Percentiles rank a stretch among this genome's conserved stretches.
Evolutionary conservation across 1,284 basidiomycete species (phyloP).

Genomic region (Microbotryomycetes sp.): DNA sequence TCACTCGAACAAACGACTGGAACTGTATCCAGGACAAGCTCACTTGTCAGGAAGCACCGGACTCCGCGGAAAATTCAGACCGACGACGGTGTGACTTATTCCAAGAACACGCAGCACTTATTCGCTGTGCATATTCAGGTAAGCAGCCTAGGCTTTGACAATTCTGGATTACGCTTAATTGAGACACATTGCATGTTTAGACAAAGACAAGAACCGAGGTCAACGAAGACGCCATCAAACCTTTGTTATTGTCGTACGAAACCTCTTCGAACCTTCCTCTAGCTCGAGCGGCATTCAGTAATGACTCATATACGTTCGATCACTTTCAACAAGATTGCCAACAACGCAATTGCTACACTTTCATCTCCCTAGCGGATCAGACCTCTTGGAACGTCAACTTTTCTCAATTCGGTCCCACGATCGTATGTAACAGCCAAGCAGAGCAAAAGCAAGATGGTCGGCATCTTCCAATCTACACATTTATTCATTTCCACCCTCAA

Average conservation of each 20-base stretch:
- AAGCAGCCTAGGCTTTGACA: too few species aligned
- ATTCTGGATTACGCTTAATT: background rate
- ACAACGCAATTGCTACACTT: background rate
- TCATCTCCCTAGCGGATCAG: background rate
- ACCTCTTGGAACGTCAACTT: background rate
- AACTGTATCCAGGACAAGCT: background rate
- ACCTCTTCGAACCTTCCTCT: background rate
- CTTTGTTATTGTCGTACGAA: background rate
- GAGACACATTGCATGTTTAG: background rate
- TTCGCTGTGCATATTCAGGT: slow-evolving; percentile 3
- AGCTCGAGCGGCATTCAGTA: background rate
- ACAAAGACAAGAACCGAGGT: background rate
- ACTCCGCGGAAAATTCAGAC: background rate
- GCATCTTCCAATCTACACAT: slow-evolving; percentile 3
- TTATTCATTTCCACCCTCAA: slow-evolving; percentile 8
- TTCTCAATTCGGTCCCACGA: background rate
- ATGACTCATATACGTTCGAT: background rate
- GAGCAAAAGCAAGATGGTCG: background rate
- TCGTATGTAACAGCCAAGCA: background rate
- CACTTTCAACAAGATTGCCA: slow-evolving; percentile 2
- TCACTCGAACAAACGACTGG: too few species aligned
- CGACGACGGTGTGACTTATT: background rate
- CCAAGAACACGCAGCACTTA: slow-evolving; percentile 1
- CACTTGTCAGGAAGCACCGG: background rate
- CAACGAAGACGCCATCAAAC: background rate